Conservation (phyloP, 176 grass and related monocot genomes). For the Oryza nivara region DNA sequence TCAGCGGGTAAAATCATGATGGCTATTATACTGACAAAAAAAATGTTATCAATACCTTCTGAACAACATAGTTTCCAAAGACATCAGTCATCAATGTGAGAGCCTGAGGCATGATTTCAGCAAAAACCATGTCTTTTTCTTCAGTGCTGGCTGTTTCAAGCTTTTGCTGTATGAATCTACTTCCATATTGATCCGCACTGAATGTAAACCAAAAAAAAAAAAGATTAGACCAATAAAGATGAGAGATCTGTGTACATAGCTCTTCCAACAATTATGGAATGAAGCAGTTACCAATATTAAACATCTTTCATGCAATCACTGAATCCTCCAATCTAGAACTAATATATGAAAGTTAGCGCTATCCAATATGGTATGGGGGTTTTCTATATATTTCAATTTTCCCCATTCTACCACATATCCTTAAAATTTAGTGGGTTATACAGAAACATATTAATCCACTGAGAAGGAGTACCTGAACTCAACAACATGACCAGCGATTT, state of each 20-base stretch:
- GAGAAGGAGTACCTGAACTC: conserved; percentile 69
- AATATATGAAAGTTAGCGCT: neutral
- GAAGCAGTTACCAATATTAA: neutral
- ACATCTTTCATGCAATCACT: neutral
- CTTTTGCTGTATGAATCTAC: conserved; percentile 91
- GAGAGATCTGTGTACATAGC: neutral
- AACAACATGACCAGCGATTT: conserved; percentile 79
- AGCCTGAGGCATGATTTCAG: conserved; percentile 83
- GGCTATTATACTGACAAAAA: neutral
- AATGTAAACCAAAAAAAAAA: conserved; percentile 11
- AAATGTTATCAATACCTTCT: conserved; percentile 56
- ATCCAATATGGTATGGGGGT: neutral
- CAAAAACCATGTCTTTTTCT: conserved; percentile 73
- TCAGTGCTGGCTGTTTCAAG: conserved; percentile 74
- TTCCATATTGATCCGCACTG: conserved; percentile 84
- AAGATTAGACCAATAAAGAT: neutral
- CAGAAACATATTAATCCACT: neutral
- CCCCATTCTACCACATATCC: neutral
- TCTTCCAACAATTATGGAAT: conserved; percentile 3
- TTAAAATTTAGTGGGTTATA: neutral
- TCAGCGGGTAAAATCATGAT: conserved; percentile 11
- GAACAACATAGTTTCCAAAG: conserved; percentile 94
- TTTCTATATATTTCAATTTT: neutral
- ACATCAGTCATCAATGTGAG: conserved; percentile 88
- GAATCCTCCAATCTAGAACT: neutral